Evolutionary conservation across 2,329 filamentous ascomycete genomes (phyloP), one percentile per base, ranked within the genome.

Genomic region (Ophiostoma sp.): DNA sequence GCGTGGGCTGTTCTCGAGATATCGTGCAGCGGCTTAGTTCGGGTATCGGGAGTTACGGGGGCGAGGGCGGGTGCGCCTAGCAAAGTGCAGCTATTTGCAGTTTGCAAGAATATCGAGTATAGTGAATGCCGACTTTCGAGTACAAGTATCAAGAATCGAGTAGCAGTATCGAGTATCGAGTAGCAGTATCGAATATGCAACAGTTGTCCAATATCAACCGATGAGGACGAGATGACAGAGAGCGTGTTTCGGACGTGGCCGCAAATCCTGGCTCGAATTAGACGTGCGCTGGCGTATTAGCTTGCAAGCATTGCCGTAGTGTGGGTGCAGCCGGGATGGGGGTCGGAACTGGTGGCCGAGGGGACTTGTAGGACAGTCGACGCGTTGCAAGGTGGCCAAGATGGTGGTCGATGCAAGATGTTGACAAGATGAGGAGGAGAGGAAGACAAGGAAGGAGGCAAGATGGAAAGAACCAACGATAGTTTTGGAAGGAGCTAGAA

Each of bases 241-340:
- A 65, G 62, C 62, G 62, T 65, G 62, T 39, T 15, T 65, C 35
- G 33, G 60, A 64, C 39, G 60, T n/a, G 15, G n/a, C 20, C 60
- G 60, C 60, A 36, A 36, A 36, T 35, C 52, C 23, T 31, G 23
- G 52, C 52, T 57, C 23, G n/a, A 57, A 57, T 23, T 57, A 57
- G 52, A 57, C 23, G 52, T 57, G 52, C 52, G 52, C 27, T 57
- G 33, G 20, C 60, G 60, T 64, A 36, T 64, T 64, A 64, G 60
- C 60, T 36, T 10, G 17, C 7, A 35, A 36, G 60, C 20, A 35
- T 17, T 57, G 23, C 52, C 52, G 52, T 57, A 27, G 52, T 57
- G 52, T 57, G 52, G 52, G 52, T 57, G 52, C 17, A 57, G 60
- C 31, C 33, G 60, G 60, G 60, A 64, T 31, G 57, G 27, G 13